phyloP scores from a whole-genome alignment of 2,329 filamentous ascomycete species.

The Hymenoscyphus linearis region DNA sequence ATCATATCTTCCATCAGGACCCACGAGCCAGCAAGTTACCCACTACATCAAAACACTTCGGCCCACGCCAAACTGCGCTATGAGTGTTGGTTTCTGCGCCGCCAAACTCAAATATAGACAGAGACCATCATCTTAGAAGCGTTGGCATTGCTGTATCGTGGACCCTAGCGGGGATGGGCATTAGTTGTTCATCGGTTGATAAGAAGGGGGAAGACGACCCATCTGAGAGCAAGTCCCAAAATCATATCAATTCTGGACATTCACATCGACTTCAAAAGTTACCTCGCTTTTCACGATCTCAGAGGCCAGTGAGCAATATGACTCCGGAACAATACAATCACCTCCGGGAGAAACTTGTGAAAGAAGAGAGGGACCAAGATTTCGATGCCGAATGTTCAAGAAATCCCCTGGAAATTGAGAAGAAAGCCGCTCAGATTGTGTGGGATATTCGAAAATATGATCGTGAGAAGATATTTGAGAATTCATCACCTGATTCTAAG shows the following conservation, averaged over 20 bases:
- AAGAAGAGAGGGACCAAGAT: slow-evolving; percentile 22
- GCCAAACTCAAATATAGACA: background rate
- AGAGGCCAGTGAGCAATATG: slow-evolving; percentile 18
- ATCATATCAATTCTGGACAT: slow-evolving; percentile 10
- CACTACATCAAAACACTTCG: background rate
- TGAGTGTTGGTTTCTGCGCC: slow-evolving; percentile 5
- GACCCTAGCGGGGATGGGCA: slow-evolving; percentile 25
- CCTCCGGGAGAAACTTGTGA: slow-evolving; percentile 20
- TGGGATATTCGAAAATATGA: slow-evolving; percentile 28
- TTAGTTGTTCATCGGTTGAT: slow-evolving; percentile 26
- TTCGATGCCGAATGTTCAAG: slow-evolving; percentile 28
- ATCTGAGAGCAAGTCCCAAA: slow-evolving; percentile 20
- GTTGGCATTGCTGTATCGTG: slow-evolving; percentile 9
- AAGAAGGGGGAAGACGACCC: slow-evolving; percentile 27
- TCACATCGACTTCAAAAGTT: slow-evolving; percentile 26
- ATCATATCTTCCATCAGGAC: slow-evolving; percentile 1
- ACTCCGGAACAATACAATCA: slow-evolving; percentile 19
- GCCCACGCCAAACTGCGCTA: slow-evolving; percentile 6
- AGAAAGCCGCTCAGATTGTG: slow-evolving; percentile 26
- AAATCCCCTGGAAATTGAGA: slow-evolving; percentile 25
- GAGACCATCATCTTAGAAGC: slow-evolving; percentile 5
- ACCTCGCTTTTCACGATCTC: slow-evolving; percentile 17
- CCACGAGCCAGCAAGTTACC: slow-evolving; percentile 3
- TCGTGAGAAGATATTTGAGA: slow-evolving; percentile 24
- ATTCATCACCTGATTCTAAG: slow-evolving; percentile 13